These are phyloP conservation scores for Saccharomycopsis schoenii DNA, from an alignment of 805 yeast genomes.

Conservation along the genomic window DNA sequence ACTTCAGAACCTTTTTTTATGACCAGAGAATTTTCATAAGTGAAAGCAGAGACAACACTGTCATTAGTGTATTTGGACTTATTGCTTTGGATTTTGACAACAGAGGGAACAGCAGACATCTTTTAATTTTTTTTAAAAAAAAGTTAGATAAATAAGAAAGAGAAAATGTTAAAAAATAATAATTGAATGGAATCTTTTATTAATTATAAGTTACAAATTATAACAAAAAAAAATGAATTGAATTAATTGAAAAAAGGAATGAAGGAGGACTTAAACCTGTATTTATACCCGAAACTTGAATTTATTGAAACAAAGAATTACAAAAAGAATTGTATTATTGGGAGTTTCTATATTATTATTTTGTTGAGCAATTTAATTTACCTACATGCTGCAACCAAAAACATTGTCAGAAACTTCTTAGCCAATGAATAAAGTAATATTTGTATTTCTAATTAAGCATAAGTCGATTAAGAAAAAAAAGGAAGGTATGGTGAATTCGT, in stretches of 20 bases:
- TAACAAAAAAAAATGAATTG: not conserved
- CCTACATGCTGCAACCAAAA: not conserved
- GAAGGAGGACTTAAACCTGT: not conserved
- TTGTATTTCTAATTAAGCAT: too few species aligned
- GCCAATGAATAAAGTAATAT: not conserved
- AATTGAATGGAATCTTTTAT: too few species aligned
- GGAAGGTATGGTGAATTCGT: not conserved
- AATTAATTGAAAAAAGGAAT: too few species aligned
- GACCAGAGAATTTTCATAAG: slow-evolving; percentile 37
- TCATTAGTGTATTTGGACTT: slow-evolving; percentile 32
- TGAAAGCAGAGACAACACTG: slow-evolving; percentile 33
- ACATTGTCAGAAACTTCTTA: too few species aligned
- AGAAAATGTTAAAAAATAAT: too few species aligned
- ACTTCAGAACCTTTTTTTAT: slow-evolving; percentile 19
- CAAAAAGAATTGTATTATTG: too few species aligned
- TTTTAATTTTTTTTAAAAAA: not conserved
- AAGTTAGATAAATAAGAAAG: not conserved
- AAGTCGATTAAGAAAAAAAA: not conserved
- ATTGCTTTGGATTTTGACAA: slow-evolving; percentile 28
- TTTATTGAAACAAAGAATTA: not conserved
- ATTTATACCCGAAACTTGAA: not conserved
- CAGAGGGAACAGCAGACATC: slow-evolving; percentile 1
- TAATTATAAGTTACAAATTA: not conserved
- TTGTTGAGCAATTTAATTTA: not conserved
- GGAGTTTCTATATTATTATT: too few species aligned